A percentile compares a stretch with the other conserved stretches of the same genome.
Evolutionary conservation across 306 rosid genomes (phyloP).

Genomic region (Malus fusca): DNA sequence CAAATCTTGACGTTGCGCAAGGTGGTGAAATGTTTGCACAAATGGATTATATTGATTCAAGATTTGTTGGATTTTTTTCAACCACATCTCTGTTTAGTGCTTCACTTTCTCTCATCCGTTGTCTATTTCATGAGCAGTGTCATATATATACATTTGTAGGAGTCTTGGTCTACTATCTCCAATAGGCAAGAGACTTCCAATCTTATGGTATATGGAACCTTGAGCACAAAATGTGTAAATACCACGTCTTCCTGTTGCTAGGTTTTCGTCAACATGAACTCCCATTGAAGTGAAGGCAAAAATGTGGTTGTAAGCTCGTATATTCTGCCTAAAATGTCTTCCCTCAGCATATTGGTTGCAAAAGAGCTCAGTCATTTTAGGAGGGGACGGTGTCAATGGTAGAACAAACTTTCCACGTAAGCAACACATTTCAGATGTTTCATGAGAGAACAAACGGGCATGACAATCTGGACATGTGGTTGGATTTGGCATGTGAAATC

Average conservation of each 20-base stretch:
- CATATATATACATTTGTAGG: background rate
- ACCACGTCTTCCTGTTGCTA: background rate
- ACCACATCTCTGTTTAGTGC: background rate
- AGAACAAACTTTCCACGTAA: background rate
- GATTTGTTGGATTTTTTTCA: background rate
- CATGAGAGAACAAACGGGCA: background rate
- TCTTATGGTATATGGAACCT: background rate
- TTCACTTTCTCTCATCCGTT: background rate
- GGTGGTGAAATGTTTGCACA: too few species aligned
- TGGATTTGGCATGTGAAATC: background rate
- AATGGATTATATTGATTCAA: background rate
- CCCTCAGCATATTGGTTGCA: too few species aligned
- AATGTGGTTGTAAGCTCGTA: background rate
- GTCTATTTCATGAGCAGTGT: background rate
- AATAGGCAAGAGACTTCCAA: background rate
- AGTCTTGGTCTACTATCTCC: background rate
- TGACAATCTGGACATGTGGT: background rate
- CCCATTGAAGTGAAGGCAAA: background rate
- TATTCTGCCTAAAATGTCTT: background rate
- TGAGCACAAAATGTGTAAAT: background rate
- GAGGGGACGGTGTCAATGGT: background rate
- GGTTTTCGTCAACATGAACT: too few species aligned
- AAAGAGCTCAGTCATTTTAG: background rate
- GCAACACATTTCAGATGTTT: background rate
- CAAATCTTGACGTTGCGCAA: too few species aligned